These are phyloP conservation scores for Podaxis pistillaris DNA, from an alignment of 768 basidiomycete species.

Conservation along the genomic window DNA sequence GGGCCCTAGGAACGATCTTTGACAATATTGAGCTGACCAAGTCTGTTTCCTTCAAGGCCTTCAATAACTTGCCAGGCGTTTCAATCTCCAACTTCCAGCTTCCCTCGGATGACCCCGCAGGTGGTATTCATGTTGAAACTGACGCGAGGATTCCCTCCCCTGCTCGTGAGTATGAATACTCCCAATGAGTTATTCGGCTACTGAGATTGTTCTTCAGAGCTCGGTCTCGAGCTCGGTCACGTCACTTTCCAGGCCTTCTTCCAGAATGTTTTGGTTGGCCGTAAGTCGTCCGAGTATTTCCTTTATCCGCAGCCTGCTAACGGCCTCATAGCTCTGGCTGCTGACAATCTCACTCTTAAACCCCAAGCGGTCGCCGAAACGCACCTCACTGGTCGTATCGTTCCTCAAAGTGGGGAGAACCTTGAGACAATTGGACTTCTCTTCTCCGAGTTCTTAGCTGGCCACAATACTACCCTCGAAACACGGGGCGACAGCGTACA, in stretches of 20 bases:
- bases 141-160: conserved; percentile 65
- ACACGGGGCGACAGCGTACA: conserved; percentile 61
- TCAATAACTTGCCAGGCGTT: conserved; percentile 68
- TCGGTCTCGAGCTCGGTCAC: conserved; percentile 68
- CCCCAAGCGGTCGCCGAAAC: conserved; percentile 44
- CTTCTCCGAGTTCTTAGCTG: conserved; percentile 67
- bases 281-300: conserved; percentile 35
- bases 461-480: conserved; percentile 58
- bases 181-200: background rate
- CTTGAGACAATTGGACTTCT: conserved; percentile 54
- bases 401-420: conserved; percentile 57
- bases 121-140: conserved; percentile 70
- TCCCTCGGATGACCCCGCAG: conserved; percentile 63
- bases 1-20: conserved; percentile 68
- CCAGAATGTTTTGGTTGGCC: conserved; percentile 54
- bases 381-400: conserved; percentile 62
- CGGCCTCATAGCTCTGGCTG: conserved; percentile 45
- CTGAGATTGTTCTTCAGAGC: conserved; percentile 38
- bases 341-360: conserved; percentile 46
- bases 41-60: conserved; percentile 62
- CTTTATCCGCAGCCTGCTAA: background rate
- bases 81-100: conserved; percentile 71
- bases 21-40: conserved; percentile 63
- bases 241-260: conserved; percentile 65
- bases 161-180: conserved; percentile 47